These are phyloP conservation scores for Pezicula neosporulosa DNA, from an alignment of 2,329 filamentous ascomycete genomes.

Conservation along the genomic window DNA sequence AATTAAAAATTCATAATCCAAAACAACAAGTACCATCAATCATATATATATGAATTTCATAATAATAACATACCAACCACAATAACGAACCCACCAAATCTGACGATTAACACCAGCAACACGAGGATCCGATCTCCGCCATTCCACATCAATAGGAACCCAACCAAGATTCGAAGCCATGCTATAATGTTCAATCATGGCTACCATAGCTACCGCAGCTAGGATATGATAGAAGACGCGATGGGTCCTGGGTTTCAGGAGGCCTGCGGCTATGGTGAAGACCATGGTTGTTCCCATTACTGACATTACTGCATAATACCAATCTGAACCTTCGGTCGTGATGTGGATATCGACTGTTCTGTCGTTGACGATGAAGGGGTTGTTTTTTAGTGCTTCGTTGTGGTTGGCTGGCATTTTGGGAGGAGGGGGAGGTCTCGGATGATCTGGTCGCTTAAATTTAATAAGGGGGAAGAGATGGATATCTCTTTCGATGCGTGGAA, in stretches of 20 bases:
- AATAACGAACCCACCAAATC: conserved; percentile 52
- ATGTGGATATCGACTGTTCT: conserved; percentile 46
- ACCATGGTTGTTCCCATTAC: conserved; percentile 22
- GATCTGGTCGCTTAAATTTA: too few relatives aligned
- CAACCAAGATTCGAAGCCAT: conserved; percentile 36
- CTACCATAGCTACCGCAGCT: background rate
- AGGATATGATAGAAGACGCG: background rate
- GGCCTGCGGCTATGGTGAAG: background rate
- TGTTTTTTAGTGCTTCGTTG: background rate
- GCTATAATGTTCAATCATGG: background rate
- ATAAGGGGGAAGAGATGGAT: too few relatives aligned
- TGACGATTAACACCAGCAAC: conserved; percentile 51
- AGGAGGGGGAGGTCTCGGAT: too few relatives aligned
- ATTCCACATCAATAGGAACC: conserved; percentile 32
- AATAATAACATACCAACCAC: background rate
- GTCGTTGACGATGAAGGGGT: background rate
- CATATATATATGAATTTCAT: too few relatives aligned
- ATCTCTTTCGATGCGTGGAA: too few relatives aligned
- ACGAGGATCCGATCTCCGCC: background rate
- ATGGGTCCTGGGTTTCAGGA: background rate
- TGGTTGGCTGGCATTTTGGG: too few relatives aligned
- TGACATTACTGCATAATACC: conserved; percentile 56
- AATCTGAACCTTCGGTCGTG: conserved; percentile 56
- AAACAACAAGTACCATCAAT: too few relatives aligned
- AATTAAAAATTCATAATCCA: too few relatives aligned